Base-by-base conservation (phyloP, 108 stramenopile genomes). In the Cyclotella sp. region DNA sequence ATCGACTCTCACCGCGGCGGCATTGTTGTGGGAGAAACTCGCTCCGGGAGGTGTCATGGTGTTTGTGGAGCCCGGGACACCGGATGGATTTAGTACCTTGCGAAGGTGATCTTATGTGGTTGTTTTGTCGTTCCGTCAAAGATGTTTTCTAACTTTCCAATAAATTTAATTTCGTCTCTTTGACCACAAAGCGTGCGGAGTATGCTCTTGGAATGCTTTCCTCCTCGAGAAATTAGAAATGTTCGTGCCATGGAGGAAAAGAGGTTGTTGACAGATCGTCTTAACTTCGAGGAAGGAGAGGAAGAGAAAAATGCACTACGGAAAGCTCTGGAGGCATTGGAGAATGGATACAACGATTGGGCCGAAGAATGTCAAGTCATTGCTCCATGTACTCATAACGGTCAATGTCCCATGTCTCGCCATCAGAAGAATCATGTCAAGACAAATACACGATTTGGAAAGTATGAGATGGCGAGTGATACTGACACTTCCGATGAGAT, bases 311-410 rank as follows among this genome's bases (percentile, higher is more conserved):
- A 69, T n/a, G 15, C 46, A 15, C 40, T 45, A 7, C 63, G 12
- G 61, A 68, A 14, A 49, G 68, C 39, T 41, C 18, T 54, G 39
- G 30, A 63, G 22, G 29, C 61, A 68, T 15, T 27, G 26, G 43
- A 58, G 9, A 39, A 29, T 1, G 52, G 46, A 39, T 66, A 44
- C 13, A 70, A 64, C 22, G 49, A 27, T 19, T 78, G 77, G 81
- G 29, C 53, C 28, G 84, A 87, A 42, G 86, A 88, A 59, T 91
- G 90, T 68, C 89, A 90, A 47, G 86, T 95, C 14, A 83, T 95
- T 72, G 93, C 93, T 39, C 93, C 93, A 0, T 95, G 93, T 69
- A 95, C 93, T 16, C 93, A 95, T 65, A 90, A 89, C 64, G 91
- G 88, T 0, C 62, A 54, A 16, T 95, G 93, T 77, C 93, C 93